Evolutionary conservation across 225 moss, liverwort and hornwort genomes (phyloP).

Genomic region (Rhytidiadelphus loreus): DNA sequence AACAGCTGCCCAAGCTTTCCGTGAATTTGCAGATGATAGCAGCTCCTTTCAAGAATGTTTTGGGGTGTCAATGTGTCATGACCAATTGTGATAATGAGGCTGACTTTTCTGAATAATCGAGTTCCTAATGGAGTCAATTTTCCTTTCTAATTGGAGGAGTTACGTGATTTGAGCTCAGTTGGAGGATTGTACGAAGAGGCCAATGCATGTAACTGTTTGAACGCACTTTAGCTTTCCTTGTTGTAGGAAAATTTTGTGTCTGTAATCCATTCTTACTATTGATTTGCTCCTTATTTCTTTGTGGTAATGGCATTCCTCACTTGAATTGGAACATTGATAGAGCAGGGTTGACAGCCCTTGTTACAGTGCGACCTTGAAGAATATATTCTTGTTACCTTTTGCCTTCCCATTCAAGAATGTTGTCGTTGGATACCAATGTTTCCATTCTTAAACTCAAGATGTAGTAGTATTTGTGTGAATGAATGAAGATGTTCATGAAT

Average conservation of each 20-base stretch:
- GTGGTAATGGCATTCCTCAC: neutral
- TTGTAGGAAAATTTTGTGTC: neutral
- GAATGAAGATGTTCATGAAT: no score
- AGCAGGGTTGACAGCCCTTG: neutral
- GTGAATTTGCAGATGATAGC: neutral
- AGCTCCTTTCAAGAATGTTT: neutral
- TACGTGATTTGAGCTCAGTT: neutral
- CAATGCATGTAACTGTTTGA: no score
- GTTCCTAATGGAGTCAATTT: neutral
- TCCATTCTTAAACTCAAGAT: neutral
- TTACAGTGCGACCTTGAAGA: rapidly evolving
- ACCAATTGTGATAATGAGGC: neutral
- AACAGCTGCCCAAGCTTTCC: neutral
- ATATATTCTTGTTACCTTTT: neutral
- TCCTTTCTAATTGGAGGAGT: neutral
- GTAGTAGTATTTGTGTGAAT: no score
- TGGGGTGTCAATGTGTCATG: neutral
- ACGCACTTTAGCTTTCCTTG: neutral
- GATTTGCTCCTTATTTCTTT: no score
- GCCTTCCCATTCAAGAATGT: neutral
- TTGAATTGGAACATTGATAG: neutral
- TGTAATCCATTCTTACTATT: no score
- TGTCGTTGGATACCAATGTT: neutral
- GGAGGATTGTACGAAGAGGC: neutral
- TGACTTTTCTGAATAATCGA: neutral